Conservation (phyloP, 2,329 filamentous ascomycete species). For the Dactylellina parvicollis region DNA sequence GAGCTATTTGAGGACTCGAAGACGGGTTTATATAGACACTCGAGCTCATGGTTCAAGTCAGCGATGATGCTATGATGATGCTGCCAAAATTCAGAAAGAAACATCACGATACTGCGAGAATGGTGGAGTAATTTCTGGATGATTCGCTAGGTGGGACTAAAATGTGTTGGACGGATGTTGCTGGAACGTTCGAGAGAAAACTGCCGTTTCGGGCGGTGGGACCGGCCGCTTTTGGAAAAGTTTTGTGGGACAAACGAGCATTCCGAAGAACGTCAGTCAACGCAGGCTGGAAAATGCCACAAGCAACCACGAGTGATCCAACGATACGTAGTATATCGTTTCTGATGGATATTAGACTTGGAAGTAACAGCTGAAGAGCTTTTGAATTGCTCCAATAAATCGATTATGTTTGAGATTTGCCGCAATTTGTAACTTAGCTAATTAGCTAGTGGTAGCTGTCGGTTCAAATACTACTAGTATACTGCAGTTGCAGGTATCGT, state of each 20-base stretch:
- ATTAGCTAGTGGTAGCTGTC: too few species aligned
- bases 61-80: constrained; percentile 14
- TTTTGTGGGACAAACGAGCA: not conserved
- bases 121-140: constrained; percentile 26
- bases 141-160: not conserved
- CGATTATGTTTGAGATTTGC: too few species aligned
- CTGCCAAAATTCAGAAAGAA: not conserved
- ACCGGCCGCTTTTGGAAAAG: not conserved
- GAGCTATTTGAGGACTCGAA: not conserved
- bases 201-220: constrained; percentile 11
- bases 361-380: too few species aligned
- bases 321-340: too few species aligned
- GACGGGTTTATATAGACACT: constrained; percentile 34
- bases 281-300: not conserved
- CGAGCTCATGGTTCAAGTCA: not conserved
- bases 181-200: constrained; percentile 40
- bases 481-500: too few species aligned
- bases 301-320: too few species aligned
- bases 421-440: too few species aligned
- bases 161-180: constrained; percentile 27
- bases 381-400: too few species aligned
- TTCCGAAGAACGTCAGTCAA: not conserved
- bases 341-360: too few species aligned
- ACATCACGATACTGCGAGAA: constrained; percentile 25
- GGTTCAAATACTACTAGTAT: too few species aligned